A percentile compares a stretch with the other conserved stretches of the same genome.
Evolutionary conservation across 805 yeast genomes (phyloP).

Genomic region (Lachancea cidri): DNA sequence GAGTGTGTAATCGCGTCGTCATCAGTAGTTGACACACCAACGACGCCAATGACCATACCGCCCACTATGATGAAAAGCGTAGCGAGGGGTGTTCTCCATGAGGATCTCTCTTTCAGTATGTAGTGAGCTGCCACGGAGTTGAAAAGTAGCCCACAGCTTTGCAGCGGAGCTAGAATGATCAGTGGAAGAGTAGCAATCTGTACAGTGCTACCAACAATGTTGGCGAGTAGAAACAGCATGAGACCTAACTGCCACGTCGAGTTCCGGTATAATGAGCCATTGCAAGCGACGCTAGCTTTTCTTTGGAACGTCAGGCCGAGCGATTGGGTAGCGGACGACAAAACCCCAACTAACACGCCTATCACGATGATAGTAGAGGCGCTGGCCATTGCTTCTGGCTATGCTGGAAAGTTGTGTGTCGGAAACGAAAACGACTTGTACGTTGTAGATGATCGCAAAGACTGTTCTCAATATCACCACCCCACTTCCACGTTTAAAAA

Average conservation of each 20-base stretch:
- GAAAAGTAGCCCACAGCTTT: conserved; percentile 83
- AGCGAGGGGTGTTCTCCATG: conserved; percentile 52
- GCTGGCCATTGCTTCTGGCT: conserved; percentile 2
- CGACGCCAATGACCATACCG: conserved; percentile 70
- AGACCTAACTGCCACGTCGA: conserved; percentile 75
- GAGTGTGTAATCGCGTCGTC: conserved; percentile 33
- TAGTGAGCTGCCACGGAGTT: conserved; percentile 69
- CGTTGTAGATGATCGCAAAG: neutral
- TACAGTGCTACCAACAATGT: conserved; percentile 72
- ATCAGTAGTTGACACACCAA: conserved; percentile 38
- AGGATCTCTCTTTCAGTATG: conserved; percentile 63
- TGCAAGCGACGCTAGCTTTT: conserved; percentile 31
- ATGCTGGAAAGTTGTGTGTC: neutral
- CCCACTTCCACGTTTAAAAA: neutral
- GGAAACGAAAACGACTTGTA: neutral
- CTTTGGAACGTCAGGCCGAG: conserved; percentile 79
- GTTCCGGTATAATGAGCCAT: conserved; percentile 22
- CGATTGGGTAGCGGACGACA: conserved; percentile 75
- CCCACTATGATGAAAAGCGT: conserved; percentile 67
- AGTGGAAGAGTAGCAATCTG: conserved; percentile 83
- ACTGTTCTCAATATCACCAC: neutral
- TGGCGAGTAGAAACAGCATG: conserved; percentile 61
- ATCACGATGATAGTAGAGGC: conserved; percentile 33
- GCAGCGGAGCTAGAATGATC: conserved; percentile 73
- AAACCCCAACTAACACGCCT: conserved; percentile 66